Conservation (phyloP, 2,329 filamentous ascomycete species). For the Penicillium digitatum region DNA sequence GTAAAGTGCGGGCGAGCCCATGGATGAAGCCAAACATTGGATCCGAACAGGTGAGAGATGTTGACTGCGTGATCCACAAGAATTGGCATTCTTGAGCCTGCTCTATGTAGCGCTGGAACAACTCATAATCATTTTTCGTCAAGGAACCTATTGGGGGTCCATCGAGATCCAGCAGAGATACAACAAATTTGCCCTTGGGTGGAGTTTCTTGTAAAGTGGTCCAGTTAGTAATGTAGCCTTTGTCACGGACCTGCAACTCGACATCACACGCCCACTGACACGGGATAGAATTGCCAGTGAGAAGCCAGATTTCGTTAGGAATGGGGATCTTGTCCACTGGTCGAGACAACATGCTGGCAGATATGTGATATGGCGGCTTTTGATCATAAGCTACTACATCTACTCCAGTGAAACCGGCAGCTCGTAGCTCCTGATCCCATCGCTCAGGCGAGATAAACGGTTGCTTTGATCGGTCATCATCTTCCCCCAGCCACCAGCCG, state of each 20-base stretch:
- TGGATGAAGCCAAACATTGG: constrained; percentile 10
- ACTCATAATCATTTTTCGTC: background rate
- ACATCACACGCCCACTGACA: background rate
- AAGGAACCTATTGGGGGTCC: background rate
- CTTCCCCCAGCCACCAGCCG: constrained; percentile 11
- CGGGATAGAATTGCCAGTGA: background rate
- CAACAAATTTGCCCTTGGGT: background rate
- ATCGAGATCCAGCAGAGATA: background rate
- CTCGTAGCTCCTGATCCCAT: constrained; percentile 3
- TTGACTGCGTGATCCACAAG: constrained; percentile 9
- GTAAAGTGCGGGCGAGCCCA: constrained; percentile 12
- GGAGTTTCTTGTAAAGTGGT: background rate
- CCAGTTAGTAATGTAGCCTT: background rate
- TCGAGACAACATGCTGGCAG: background rate
- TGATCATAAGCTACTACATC: background rate
- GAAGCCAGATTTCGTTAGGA: background rate
- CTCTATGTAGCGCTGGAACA: background rate
- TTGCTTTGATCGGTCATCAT: background rate
- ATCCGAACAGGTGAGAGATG: constrained; percentile 4
- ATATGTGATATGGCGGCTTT: background rate
- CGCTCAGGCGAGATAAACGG: constrained; percentile 1
- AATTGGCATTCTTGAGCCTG: background rate
- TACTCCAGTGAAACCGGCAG: constrained; percentile 1
- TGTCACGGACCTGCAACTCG: background rate
- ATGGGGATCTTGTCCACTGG: background rate